A percentile compares a stretch with the other conserved stretches of the same genome.
Evolutionary conservation across 2,329 filamentous ascomycete species (phyloP).

Genomic region (Parascedosporium putredinis): DNA sequence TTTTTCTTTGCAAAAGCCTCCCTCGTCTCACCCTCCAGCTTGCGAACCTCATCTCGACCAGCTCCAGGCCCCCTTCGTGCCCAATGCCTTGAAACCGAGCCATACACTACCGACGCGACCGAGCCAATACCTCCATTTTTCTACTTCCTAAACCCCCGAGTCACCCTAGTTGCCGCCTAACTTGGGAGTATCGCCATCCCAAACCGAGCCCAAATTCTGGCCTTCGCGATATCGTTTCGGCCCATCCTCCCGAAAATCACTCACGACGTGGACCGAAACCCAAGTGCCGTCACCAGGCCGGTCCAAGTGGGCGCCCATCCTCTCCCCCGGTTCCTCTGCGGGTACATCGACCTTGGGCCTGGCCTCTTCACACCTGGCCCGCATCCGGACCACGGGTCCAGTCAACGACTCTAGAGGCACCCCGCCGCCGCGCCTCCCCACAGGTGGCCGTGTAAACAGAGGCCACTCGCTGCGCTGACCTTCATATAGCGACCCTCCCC

Average conservation of each 20-base stretch:
- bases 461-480: neutral
- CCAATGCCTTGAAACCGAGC: constrained; percentile 1
- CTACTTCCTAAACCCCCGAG: too few relatives aligned
- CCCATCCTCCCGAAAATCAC: neutral
- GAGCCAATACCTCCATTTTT: too few relatives aligned
- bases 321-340: too few relatives aligned
- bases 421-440: neutral
- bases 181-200: neutral
- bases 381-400: neutral
- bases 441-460: constrained; percentile 7
- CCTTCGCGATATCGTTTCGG: neutral
- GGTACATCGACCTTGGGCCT: neutral
- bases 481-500: neutral
- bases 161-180: neutral
- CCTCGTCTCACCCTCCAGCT: too few relatives aligned
- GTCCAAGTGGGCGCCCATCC: neutral
- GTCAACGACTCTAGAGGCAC: neutral
- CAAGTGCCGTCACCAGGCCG: neutral
- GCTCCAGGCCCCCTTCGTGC: neutral
- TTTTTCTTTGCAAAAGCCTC: too few relatives aligned
- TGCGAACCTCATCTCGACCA: too few relatives aligned
- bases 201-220: neutral
- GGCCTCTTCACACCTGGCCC: neutral
- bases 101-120: too few relatives aligned
- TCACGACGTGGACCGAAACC: neutral